These are phyloP conservation scores for Schizophyllum amplum DNA, from an alignment of 1,284 basidiomycete genomes.

Conservation along the genomic window DNA sequence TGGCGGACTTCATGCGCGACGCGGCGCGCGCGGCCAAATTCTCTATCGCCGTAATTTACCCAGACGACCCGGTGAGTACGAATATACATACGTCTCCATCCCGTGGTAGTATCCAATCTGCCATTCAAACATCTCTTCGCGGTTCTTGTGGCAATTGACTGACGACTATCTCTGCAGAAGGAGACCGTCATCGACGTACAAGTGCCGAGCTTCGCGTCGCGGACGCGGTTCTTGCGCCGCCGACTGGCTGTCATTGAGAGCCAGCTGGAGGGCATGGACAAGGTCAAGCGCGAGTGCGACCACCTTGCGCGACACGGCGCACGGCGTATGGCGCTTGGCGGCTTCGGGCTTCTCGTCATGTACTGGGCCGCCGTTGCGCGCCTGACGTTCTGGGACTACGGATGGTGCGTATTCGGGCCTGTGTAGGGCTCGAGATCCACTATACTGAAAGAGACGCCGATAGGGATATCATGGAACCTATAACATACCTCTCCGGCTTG, in stretches of 20 bases:
- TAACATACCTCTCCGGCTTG: conserved; percentile 55
- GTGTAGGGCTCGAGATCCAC: neutral
- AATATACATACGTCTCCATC: no score
- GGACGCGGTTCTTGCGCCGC: conserved; percentile 53
- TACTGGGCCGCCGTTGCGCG: conserved; percentile 60
- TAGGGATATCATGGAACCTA: conserved; percentile 66
- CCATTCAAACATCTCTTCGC: no score
- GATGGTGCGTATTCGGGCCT: conserved; percentile 35
- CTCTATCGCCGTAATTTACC: conserved; percentile 38
- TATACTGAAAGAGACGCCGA: neutral
- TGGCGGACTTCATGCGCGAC: conserved; percentile 61
- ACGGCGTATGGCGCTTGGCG: conserved; percentile 46
- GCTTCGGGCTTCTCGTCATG: conserved; percentile 47
- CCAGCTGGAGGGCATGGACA: conserved; percentile 41
- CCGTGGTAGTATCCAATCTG: no score
- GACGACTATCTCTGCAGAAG: conserved; percentile 1
- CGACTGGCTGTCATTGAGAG: conserved; percentile 34
- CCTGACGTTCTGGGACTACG: conserved; percentile 58
- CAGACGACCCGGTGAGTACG: neutral
- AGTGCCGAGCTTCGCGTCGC: conserved; percentile 55
- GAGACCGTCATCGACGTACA: conserved; percentile 38
- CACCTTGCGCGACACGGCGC: conserved; percentile 47
- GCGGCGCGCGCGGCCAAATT: conserved; percentile 50
- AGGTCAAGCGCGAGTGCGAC: conserved; percentile 48
- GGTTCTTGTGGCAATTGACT: neutral